These are phyloP conservation scores for Colletotrichum phormii DNA, from an alignment of 2,329 filamentous ascomycete species.

Conservation along the genomic window DNA sequence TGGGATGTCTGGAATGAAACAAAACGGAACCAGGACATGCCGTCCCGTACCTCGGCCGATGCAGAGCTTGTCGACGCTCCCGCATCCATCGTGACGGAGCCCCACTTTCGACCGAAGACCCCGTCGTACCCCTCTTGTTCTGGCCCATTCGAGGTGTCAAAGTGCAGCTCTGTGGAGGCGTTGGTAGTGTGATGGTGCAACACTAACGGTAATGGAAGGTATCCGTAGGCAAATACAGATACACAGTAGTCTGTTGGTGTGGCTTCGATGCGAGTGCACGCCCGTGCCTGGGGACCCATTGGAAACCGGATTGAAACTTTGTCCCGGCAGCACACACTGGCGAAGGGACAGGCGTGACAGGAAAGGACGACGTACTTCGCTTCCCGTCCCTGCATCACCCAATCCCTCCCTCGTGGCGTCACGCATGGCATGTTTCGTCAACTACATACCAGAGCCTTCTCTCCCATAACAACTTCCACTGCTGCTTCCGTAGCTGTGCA, in stretches of 20 bases:
- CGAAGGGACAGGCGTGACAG: not conserved
- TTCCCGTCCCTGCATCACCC: not conserved
- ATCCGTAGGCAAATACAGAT: not conserved
- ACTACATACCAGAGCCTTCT: constrained; percentile 6
- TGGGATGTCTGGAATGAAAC: not conserved
- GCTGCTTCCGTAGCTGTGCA: not conserved
- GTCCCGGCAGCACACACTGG: constrained; percentile 11
- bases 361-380: constrained; percentile 4
- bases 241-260: not conserved
- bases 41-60: constrained; percentile 24
- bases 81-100: constrained; percentile 18
- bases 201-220: not conserved
- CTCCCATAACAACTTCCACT: constrained; percentile 6
- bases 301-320: constrained; percentile 37
- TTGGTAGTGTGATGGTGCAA: not conserved
- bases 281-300: constrained; percentile 21
- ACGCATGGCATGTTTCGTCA: constrained; percentile 21
- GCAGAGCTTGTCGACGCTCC: constrained; percentile 11
- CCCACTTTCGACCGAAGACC: constrained; percentile 21
- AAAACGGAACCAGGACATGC: not conserved
- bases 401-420: constrained; percentile 10
- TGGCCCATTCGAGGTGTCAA: not conserved
- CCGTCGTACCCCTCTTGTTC: not conserved
- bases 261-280: constrained; percentile 22
- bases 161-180: constrained; percentile 7